Evolutionary conservation across 2,329 filamentous ascomycete genomes (phyloP), one percentile per base, ranked within the genome.

Genomic region (Rutstroemia sydowiana): DNA sequence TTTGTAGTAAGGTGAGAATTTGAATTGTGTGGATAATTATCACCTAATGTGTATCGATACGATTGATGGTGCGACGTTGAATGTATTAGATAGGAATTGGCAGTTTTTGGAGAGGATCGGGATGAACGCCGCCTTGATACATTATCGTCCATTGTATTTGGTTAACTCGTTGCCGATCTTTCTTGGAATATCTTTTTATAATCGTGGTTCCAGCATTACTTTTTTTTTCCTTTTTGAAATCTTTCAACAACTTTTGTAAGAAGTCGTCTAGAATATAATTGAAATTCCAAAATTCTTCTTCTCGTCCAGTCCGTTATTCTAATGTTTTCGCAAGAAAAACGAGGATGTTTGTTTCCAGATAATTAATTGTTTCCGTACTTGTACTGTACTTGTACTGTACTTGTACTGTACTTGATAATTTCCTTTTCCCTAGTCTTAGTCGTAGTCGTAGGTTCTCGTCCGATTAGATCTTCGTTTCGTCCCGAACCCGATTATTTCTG

Each of bases 141-240:
- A 18, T 43, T n/a, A 14, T 37, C 30, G 20, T 21, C 8, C 47
- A 36, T 44, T 18, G 26, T 32, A n/a, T 16, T 20, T 7, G 20
- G 18, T 26, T 14, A 21, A 23, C 23, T 26, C 21, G 20, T 42
- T 42, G 20, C 21, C 39, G 21, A 42, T 42, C 39, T 26, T 39
- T 42, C 21, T 28, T 42, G 21, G 26, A 14, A 28, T 14, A 32
- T 46, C 23, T 45, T 51, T 45, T 52, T 58, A 60, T 53, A 58
- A 48, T 59, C 60, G 58, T 63, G 57, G 57, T 57, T 64, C 63
- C 61, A 64, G 59, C 63, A 65, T 65, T 47, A 57, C 60, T 61
- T 28, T 44, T 8, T 26, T 26, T 26, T 26, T 26, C 10, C 23
- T 26, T 26, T 26, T 26, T 26, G 14, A 20, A 7, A 14, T 34